Evolutionary conservation across 2,329 filamentous ascomycete genomes (phyloP).

Genomic region (Massarina eburnea): DNA sequence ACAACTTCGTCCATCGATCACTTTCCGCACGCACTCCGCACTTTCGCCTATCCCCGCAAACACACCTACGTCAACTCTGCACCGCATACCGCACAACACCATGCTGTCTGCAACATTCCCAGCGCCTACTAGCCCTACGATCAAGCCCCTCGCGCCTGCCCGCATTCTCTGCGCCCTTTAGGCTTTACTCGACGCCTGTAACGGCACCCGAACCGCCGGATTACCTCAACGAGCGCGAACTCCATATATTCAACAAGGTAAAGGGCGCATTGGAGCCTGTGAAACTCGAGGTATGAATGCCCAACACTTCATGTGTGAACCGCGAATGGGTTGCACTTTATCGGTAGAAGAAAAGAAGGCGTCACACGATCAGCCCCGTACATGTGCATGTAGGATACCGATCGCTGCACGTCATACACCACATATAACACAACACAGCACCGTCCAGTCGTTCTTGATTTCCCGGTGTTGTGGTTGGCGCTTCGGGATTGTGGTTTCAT

Average conservation of each 20-base stretch:
- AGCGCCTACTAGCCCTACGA: constrained; percentile 9
- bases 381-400: background rate
- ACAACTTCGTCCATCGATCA: constrained; percentile 18
- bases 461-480: background rate
- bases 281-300: constrained; percentile 48
- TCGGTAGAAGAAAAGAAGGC: background rate
- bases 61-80: constrained; percentile 16
- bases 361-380: background rate
- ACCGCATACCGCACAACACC: constrained; percentile 12
- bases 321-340: background rate
- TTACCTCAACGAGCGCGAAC: constrained; percentile 50
- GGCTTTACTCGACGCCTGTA: constrained; percentile 30
- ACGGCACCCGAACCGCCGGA: constrained; percentile 45
- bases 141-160: constrained; percentile 8
- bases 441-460: background rate
- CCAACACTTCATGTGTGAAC: background rate
- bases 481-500: background rate
- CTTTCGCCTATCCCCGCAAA: constrained; percentile 17
- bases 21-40: constrained; percentile 5
- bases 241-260: constrained; percentile 51
- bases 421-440: background rate
- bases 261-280: constrained; percentile 45
- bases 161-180: constrained; percentile 7
- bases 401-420: constrained; percentile 3
- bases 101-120: constrained; percentile 1